These are phyloP conservation scores for Sarcomyxa edulis DNA, from an alignment of 768 basidiomycete genomes.

Conservation along the genomic window DNA sequence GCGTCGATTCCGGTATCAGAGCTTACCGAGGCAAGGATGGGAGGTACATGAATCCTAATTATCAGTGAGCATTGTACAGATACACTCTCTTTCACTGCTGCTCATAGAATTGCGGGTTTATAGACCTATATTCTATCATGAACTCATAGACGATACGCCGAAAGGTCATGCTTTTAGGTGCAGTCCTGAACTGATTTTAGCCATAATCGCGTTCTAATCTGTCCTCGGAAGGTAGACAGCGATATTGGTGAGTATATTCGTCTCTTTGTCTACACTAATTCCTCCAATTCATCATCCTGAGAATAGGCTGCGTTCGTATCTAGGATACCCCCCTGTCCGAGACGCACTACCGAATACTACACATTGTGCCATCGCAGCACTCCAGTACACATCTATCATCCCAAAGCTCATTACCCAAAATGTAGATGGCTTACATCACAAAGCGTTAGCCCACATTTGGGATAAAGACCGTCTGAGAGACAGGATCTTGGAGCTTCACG, in stretches of 20 bases:
- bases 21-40: constrained; percentile 91
- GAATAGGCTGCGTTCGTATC: constrained; percentile 62
- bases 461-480: constrained; percentile 29
- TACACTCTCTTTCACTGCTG: constrained; percentile 1
- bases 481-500: constrained; percentile 80
- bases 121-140: constrained; percentile 76
- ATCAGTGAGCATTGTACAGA: constrained; percentile 49
- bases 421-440: constrained; percentile 93
- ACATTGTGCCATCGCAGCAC: constrained; percentile 80
- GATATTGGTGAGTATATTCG: constrained; percentile 60
- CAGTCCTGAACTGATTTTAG: too few relatives aligned
- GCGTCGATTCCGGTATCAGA: constrained; percentile 91
- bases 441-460: constrained; percentile 50
- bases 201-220: constrained; percentile 4
- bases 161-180: constrained; percentile 72
- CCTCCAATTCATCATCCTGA: constrained; percentile 11
- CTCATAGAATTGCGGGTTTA: constrained; percentile 2
- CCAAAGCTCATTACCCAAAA: constrained; percentile 73
- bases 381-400: constrained; percentile 64
- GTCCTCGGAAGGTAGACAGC: constrained; percentile 65
- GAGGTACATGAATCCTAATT: constrained; percentile 85
- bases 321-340: constrained; percentile 87
- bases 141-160: constrained; percentile 67
- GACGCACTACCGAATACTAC: constrained; percentile 83
- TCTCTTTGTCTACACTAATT: not conserved